Percentiles rank a stretch among this genome's conserved stretches.
These are phyloP conservation scores for Wickerhamiella lipophila DNA, from an alignment of 805 yeast species.

Conservation along the genomic window DNA sequence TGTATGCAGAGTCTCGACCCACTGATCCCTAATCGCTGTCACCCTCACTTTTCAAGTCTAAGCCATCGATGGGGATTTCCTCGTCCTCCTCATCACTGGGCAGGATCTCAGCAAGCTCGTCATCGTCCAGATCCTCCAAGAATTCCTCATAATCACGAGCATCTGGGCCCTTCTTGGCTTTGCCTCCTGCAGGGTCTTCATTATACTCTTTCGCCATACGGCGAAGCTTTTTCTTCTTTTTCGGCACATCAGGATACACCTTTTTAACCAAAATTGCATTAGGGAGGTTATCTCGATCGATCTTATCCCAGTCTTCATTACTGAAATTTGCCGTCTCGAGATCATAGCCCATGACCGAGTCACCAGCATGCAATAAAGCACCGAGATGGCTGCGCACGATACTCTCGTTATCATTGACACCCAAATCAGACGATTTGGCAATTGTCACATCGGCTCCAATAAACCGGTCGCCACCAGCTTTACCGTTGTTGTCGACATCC, in stretches of 20 bases:
- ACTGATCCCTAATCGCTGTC: too few species aligned
- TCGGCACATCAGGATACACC: constrained; percentile 70
- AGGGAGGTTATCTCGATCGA: constrained; percentile 33
- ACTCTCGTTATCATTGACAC: constrained; percentile 68
- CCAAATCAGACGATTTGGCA: constrained; percentile 81
- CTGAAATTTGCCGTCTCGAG: constrained; percentile 77
- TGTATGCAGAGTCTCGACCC: too few species aligned
- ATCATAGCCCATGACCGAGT: constrained; percentile 84
- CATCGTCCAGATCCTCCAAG: constrained; percentile 84
- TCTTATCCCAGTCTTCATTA: constrained; percentile 31
- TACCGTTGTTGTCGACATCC: constrained; percentile 88
- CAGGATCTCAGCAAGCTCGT: constrained; percentile 60
- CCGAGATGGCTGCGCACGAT: constrained; percentile 88
- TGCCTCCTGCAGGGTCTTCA: constrained; percentile 75
- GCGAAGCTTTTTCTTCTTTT: constrained; percentile 78
- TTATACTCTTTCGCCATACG: constrained; percentile 95
- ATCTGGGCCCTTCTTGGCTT: constrained; percentile 70
- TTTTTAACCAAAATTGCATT: constrained; percentile 84
- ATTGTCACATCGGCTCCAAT: constrained; percentile 84
- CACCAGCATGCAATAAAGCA: constrained; percentile 91
- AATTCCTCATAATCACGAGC: constrained; percentile 64
- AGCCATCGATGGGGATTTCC: constrained; percentile 7
- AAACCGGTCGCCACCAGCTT: constrained; percentile 54
- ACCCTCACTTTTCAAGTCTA: constrained; percentile 3
- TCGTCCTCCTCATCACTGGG: constrained; percentile 5